A percentile compares a stretch with the other conserved stretches of the same genome.
Conservation (phyloP, 202 grass and related monocot species). For the Setaria viridis region DNA sequence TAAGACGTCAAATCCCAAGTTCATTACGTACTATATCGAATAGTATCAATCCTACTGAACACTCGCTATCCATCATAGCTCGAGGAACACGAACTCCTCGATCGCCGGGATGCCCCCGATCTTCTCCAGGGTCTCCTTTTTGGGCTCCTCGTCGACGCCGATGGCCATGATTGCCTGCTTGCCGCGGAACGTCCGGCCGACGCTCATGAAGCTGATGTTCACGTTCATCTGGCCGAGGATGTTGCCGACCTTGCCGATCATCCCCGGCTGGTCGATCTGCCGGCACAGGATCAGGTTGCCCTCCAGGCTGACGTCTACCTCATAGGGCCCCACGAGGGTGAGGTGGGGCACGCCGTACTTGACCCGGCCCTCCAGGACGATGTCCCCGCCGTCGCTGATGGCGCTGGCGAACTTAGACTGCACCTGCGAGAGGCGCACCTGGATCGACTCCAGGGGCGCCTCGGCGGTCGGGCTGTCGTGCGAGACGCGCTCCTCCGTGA, state of each 20-base stretch:
- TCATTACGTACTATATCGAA: constrained; percentile 1
- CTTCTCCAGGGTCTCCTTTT: constrained; percentile 70
- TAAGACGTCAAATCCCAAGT: constrained; percentile 13
- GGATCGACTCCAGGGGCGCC: constrained; percentile 74
- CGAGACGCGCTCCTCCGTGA: constrained; percentile 76
- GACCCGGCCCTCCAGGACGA: constrained; percentile 72
- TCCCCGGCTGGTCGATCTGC: constrained; percentile 77
- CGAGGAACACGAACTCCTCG: constrained; percentile 86
- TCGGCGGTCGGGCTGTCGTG: constrained; percentile 58
- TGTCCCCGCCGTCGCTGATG: constrained; percentile 61
- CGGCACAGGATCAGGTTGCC: constrained; percentile 77
- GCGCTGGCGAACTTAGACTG: constrained; percentile 69
- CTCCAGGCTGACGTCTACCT: constrained; percentile 82
- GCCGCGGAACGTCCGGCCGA: constrained; percentile 70
- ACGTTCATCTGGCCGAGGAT: constrained; percentile 71
- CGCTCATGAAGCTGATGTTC: constrained; percentile 91
- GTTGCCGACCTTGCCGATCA: constrained; percentile 81
- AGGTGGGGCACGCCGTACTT: constrained; percentile 73
- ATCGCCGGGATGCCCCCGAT: constrained; percentile 64
- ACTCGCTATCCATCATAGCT: constrained; percentile 51
- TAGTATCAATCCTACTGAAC: constrained; percentile 34
- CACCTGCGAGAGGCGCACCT: constrained; percentile 71
- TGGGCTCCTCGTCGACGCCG: constrained; percentile 79
- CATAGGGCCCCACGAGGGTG: constrained; percentile 58
- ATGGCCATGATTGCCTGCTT: constrained; percentile 90